Evolutionary conservation across 2,329 filamentous ascomycete species (phyloP), one percentile per base, ranked within the genome.

Genomic region (Teratosphaeria viscida): DNA sequence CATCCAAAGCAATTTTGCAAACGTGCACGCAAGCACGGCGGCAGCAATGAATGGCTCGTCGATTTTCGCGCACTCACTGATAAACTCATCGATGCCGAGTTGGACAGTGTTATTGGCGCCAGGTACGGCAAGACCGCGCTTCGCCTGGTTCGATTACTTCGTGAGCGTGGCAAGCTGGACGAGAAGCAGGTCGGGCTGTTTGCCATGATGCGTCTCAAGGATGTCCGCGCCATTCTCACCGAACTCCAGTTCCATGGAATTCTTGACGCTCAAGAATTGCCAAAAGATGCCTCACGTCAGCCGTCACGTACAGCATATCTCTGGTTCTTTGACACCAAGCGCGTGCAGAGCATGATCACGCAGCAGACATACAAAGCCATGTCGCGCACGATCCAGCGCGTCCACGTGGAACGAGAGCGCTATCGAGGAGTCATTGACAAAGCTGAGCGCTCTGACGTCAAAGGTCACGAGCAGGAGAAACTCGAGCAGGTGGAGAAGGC

Each of bases 201-300:
- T 59, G 89, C 88, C 57, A 82, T 99, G 62, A 87, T 96, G 78
- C 87, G 88, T 60, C 89, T 92, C 67, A 85, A 87, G 60, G 90
- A 96, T 57, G 84, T 97, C 27, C 89, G 94, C 23, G 85, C 87
- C 60, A 88, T 91, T 63, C 86, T 97, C 74, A 86, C 89, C 14
- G 85, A 86, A 62, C 89, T 99, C 81, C 89, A 95, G 66, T 86
- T 90, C 72, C 85, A 85, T 19, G 92, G 94, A 1, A 86, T 94
- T 62, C 85, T 96, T 12, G 90, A 97, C 65, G 84, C 95, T 5
- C 94, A 99, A 73, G 94, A 99, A 76, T 87, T 99, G 0, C 94
- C 94, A 0, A 89, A 89, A 65, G 92, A 97, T 68, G 87, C 87
- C 64, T 87, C 86, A 62, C 86, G 91, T 37, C 83, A 88, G 67